Percentiles rank a stretch among this genome's conserved stretches.
Conservation (phyloP, 441 rosid species). For the Pelargonium myrrhifolium region DNA sequence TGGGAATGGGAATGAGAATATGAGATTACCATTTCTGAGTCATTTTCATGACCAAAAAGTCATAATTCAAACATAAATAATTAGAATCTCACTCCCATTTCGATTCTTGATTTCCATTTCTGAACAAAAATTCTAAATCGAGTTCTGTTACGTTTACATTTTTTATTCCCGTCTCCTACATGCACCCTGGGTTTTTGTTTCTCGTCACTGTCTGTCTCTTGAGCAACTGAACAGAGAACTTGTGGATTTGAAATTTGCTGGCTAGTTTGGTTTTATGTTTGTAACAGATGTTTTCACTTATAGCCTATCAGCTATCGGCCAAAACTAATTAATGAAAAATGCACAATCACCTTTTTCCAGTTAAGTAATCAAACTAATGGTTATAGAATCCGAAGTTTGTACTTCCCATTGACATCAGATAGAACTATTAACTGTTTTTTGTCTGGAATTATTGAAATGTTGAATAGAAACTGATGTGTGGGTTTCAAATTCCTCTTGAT, state of each 20-base stretch:
- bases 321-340: not conserved
- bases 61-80: no score
- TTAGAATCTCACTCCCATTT: no score
- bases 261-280: not conserved
- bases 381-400: not conserved
- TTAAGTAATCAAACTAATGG: not conserved
- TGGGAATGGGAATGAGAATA: no score
- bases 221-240: not conserved
- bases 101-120: no score
- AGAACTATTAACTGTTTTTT: not conserved
- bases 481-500: conserved; percentile 6
- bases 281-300: conserved; percentile 2
- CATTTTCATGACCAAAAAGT: no score
- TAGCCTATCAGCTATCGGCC: not conserved
- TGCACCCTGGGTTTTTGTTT: not conserved
- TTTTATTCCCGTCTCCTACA: not conserved
- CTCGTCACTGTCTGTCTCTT: not conserved
- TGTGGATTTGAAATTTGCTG: not conserved
- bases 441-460: not conserved
- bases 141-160: not conserved
- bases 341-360: not conserved
- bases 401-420: not conserved
- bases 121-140: no score
- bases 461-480: conserved; percentile 1
- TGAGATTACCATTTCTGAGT: no score